phyloP scores from a whole-genome alignment of 805 yeast genomes.

The Komagataella pastoris region DNA sequence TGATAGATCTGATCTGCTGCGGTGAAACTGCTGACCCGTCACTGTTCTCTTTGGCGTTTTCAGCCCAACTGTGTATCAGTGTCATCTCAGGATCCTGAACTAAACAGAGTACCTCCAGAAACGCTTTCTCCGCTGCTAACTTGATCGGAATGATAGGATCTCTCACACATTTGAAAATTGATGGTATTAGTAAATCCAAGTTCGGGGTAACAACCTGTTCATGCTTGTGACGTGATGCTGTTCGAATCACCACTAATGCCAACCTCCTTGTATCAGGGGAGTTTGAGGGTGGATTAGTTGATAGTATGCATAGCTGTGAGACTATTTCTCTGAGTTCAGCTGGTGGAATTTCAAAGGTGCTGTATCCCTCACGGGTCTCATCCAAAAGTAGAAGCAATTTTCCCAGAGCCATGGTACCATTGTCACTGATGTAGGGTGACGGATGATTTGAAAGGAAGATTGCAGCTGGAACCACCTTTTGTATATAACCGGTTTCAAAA shows the following conservation, averaged over 20 bases:
- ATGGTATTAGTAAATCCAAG: conserved; percentile 47
- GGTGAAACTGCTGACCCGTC: conserved; percentile 19
- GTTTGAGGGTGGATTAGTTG: conserved; percentile 39
- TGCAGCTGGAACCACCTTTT: conserved; percentile 36
- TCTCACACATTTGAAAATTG: conserved; percentile 72
- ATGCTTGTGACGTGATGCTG: conserved; percentile 53
- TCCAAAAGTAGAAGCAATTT: conserved; percentile 32
- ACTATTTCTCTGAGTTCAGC: conserved; percentile 30
- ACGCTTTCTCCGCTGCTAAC: conserved; percentile 89
- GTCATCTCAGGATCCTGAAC: conserved; percentile 48
- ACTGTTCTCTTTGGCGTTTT: conserved; percentile 16
- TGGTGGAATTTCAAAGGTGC: conserved; percentile 9
- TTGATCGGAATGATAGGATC: conserved; percentile 86
- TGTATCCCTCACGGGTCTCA: background rate
- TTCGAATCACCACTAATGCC: conserved; percentile 62
- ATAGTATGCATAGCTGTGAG: conserved; percentile 32
- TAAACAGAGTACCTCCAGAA: conserved; percentile 54
- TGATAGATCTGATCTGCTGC: conserved; percentile 58
- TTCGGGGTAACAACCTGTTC: conserved; percentile 35
- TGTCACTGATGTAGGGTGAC: conserved; percentile 49
- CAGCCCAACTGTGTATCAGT: conserved; percentile 56
- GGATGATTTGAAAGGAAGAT: conserved; percentile 26
- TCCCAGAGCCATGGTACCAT: conserved; percentile 70
- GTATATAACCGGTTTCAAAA: conserved; percentile 34
- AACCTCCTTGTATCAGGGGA: conserved; percentile 73